Evolutionary conservation across 106 monocot genomes (phyloP).

Genomic region (Phalaenopsis aphrodite): DNA sequence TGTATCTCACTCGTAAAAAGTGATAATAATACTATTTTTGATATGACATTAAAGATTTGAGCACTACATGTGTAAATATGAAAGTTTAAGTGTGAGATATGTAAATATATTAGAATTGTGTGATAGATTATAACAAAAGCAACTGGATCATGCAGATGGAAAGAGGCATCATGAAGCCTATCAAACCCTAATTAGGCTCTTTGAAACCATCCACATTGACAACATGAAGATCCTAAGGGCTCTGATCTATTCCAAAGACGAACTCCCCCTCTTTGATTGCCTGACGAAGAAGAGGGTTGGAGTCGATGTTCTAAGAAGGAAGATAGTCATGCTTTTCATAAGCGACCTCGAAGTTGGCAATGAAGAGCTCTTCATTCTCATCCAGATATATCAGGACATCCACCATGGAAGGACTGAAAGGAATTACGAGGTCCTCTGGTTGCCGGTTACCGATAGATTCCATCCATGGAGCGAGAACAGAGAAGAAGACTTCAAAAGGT

Average conservation of each 20-base stretch:
- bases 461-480: constrained; percentile 23
- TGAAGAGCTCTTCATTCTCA: constrained; percentile 70
- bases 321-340: constrained; percentile 67
- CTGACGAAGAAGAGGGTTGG: constrained; percentile 37
- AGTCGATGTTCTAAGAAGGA: constrained; percentile 58
- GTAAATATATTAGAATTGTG: no score
- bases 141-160: constrained; percentile 30
- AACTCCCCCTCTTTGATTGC: constrained; percentile 50
- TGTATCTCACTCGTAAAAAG: no score
- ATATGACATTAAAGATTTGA: no score
- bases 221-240: constrained; percentile 76
- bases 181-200: constrained; percentile 46
- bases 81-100: no score
- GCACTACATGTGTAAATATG: no score
- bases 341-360: constrained; percentile 53
- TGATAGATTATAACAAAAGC: no score
- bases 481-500: constrained; percentile 32
- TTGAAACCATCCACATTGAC: constrained; percentile 54
- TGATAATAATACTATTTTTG: no score
- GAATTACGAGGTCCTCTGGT: constrained; percentile 73
- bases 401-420: constrained; percentile 49
- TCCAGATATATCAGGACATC: constrained; percentile 58
- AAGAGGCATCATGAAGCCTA: constrained; percentile 60
- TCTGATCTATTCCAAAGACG: constrained; percentile 55
- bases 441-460: constrained; percentile 51